Percentiles rank a stretch among this genome's conserved stretches.
phyloP scores from a whole-genome alignment of 495 filamentous ascomycete species.

The Aspergillus leporis region DNA sequence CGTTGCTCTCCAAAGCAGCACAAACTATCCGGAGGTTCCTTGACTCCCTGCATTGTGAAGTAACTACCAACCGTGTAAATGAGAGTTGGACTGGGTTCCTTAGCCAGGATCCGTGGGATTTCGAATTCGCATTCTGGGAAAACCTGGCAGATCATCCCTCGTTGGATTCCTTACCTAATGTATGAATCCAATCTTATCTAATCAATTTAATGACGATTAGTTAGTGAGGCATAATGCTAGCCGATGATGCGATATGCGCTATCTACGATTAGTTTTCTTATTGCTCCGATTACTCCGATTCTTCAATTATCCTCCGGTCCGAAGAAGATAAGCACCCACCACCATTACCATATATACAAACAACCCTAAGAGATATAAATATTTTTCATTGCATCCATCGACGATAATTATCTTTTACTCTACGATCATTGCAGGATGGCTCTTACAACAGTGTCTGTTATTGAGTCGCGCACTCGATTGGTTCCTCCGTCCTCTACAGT shows the following conservation, averaged over 20 bases:
- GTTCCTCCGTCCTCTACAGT: too few species aligned
- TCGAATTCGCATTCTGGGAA: slow-evolving; percentile 35
- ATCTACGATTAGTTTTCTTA: not conserved
- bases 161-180: slow-evolving; percentile 3
- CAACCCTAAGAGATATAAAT: too few species aligned
- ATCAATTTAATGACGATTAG: too few species aligned
- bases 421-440: too few species aligned
- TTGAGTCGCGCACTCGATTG: too few species aligned
- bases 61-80: slow-evolving; percentile 16
- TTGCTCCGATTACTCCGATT: not conserved
- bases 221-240: too few species aligned
- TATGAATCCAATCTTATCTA: too few species aligned
- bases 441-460: too few species aligned
- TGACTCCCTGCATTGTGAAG: slow-evolving; percentile 29
- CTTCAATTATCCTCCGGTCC: not conserved
- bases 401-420: too few species aligned
- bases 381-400: too few species aligned
- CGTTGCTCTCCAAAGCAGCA: slow-evolving; percentile 31
- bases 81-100: slow-evolving; percentile 34
- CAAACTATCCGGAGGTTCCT: slow-evolving; percentile 34
- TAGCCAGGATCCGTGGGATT: slow-evolving; percentile 35
- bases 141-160: slow-evolving; percentile 36
- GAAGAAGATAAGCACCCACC: too few species aligned
- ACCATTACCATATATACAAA: too few species aligned
- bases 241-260: not conserved